phyloP scores from a whole-genome alignment of 352 stramenopile genomes.

The Globisporangium lucens region DNA sequence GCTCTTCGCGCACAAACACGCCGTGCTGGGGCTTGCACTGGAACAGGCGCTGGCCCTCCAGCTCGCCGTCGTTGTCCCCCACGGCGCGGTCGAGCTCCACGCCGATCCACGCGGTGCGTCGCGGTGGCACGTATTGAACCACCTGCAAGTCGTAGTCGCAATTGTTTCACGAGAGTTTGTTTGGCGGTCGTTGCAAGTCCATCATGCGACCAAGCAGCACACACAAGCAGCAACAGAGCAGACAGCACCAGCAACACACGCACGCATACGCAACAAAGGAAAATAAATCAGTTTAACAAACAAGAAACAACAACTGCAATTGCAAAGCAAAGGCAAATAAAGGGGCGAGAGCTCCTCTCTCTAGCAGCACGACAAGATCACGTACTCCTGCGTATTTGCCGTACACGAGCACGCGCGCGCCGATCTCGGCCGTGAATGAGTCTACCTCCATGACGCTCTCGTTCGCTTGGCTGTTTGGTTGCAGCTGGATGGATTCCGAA shows the following conservation, averaged over 20 bases:
- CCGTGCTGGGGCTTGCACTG: conserved; percentile 77
- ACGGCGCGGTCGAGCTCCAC: conserved; percentile 81
- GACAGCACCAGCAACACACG: background rate
- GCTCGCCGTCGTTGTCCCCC: conserved; percentile 74
- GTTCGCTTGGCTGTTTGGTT: conserved; percentile 1
- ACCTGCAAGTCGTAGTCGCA: conserved; percentile 24
- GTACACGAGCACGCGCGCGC: conserved; percentile 65
- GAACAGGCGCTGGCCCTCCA: conserved; percentile 79
- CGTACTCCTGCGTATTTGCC: conserved; percentile 78
- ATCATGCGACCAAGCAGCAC: too few species aligned
- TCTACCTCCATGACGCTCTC: conserved; percentile 29
- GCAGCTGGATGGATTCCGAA: conserved; percentile 1
- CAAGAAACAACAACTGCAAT: conserved; percentile 2
- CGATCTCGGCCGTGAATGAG: conserved; percentile 30
- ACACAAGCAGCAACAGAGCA: conserved; percentile 5
- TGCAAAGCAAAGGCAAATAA: background rate
- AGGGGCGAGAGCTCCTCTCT: background rate
- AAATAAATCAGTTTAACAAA: background rate
- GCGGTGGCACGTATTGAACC: conserved; percentile 61
- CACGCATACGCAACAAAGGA: conserved; percentile 10
- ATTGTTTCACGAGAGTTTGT: background rate
- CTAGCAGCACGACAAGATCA: conserved; percentile 1
- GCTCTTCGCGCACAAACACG: conserved; percentile 82
- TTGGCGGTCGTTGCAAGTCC: background rate
- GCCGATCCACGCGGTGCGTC: conserved; percentile 59